phyloP scores from a whole-genome alignment of 2,329 filamentous ascomycete genomes.

The Penicillium capsulatum region DNA sequence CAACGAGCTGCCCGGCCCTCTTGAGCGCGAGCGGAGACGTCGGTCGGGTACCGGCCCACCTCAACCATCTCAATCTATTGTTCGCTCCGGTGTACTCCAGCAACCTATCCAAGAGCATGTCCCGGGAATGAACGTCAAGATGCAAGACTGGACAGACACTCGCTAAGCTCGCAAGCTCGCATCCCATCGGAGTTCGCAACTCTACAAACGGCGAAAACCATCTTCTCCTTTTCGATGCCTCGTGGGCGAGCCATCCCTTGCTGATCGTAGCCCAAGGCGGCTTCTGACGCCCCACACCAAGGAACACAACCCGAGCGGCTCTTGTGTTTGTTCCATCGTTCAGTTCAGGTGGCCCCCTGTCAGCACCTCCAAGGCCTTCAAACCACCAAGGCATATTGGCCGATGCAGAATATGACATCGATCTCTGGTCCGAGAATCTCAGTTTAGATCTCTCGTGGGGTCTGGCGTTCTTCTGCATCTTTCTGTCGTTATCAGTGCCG shows the following conservation, averaged over 20 bases:
- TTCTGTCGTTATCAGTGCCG: no score
- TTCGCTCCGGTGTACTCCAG: slow-evolving; percentile 34
- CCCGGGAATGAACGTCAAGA: slow-evolving; percentile 33
- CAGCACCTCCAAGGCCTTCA: no score
- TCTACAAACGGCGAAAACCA: background rate
- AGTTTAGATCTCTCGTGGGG: no score
- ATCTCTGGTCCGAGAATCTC: no score
- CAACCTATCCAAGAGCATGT: slow-evolving; percentile 31
- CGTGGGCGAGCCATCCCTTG: no score
- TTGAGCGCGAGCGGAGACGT: slow-evolving; percentile 57
- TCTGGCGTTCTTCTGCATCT: background rate
- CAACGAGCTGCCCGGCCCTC: slow-evolving; percentile 40
- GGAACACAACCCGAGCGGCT: slow-evolving; percentile 9
- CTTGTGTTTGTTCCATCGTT: slow-evolving; percentile 14
- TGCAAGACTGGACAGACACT: slow-evolving; percentile 35
- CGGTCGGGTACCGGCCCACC: slow-evolving; percentile 59
- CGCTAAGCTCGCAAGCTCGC: slow-evolving; percentile 20
- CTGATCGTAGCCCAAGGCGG: no score
- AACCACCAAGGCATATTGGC: no score
- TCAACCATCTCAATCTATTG: slow-evolving; percentile 35
- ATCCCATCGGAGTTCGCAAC: background rate
- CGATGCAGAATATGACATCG: no score
- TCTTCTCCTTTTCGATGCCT: background rate
- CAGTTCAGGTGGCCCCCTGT: no score
- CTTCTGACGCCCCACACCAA: background rate